Percentiles rank a stretch among this genome's conserved stretches.
Conservation (phyloP, 768 basidiomycete genomes). For the Lanmaoa pseudosensibilis region DNA sequence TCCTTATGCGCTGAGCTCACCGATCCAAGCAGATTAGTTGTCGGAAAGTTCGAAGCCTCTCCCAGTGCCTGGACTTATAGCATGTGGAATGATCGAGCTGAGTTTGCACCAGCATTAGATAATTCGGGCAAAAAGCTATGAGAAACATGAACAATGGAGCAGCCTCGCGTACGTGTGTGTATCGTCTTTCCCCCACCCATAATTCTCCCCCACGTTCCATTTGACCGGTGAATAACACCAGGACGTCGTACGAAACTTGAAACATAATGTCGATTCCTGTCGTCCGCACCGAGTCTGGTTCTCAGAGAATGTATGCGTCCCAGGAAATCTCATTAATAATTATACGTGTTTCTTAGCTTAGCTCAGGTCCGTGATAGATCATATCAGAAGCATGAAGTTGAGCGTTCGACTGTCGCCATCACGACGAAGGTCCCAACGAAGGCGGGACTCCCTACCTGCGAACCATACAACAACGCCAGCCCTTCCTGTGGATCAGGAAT, state of each 20-base stretch:
- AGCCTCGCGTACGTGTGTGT: background rate
- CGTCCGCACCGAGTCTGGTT: background rate
- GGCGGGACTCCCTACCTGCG: background rate
- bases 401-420: background rate
- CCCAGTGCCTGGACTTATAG: too few species aligned
- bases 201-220: background rate
- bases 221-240: too few species aligned
- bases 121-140: too few species aligned
- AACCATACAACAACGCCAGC: too few species aligned
- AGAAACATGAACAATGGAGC: too few species aligned
- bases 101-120: too few species aligned
- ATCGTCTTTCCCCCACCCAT: too few species aligned
- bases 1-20: too few species aligned
- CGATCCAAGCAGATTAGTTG: too few species aligned
- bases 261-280: background rate
- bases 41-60: too few species aligned
- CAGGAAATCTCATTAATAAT: background rate
- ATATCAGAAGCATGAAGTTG: background rate
- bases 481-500: background rate
- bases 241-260: too few species aligned
- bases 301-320: background rate
- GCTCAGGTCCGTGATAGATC: background rate
- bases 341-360: background rate
- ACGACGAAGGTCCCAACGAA: background rate
- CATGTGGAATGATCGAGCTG: too few species aligned